Conservation (phyloP, 148 eudicot species). For the Chenopodium suecicum region DNA sequence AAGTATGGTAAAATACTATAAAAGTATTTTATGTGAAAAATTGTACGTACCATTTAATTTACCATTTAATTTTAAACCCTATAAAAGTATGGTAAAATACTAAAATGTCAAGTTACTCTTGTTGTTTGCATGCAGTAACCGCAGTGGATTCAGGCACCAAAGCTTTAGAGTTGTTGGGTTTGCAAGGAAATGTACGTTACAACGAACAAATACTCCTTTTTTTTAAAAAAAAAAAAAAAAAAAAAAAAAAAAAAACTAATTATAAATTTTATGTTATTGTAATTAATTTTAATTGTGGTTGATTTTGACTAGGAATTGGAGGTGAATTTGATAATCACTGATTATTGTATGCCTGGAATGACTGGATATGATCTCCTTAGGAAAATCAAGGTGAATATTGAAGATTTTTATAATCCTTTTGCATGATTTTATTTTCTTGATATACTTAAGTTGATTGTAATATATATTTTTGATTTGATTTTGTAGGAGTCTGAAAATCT, state of each 20-base stretch:
- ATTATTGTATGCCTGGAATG: constrained; percentile 45
- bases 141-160: constrained; percentile 42
- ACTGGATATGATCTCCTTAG: constrained; percentile 42
- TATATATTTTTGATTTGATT: constrained; percentile 6
- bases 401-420: not conserved
- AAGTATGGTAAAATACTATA: no score
- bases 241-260: no score
- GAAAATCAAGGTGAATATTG: constrained; percentile 35
- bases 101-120: no score
- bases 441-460: not conserved
- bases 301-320: constrained; percentile 14
- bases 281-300: no score
- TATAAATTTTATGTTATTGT: no score
- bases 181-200: constrained; percentile 16
- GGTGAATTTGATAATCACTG: constrained; percentile 43
- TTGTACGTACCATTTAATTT: no score
- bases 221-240: no score
- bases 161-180: constrained; percentile 36
- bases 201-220: constrained; percentile 9
- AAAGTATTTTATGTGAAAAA: no score
- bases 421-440: not conserved
- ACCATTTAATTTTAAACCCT: no score
- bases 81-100: no score
- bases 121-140: constrained; percentile 31
- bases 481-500: constrained; percentile 49